Evolutionary conservation across 2,329 filamentous ascomycete genomes (phyloP), one percentile per base, ranked within the genome.

Genomic region (Ophiocordyceps camponoti-saundersi): DNA sequence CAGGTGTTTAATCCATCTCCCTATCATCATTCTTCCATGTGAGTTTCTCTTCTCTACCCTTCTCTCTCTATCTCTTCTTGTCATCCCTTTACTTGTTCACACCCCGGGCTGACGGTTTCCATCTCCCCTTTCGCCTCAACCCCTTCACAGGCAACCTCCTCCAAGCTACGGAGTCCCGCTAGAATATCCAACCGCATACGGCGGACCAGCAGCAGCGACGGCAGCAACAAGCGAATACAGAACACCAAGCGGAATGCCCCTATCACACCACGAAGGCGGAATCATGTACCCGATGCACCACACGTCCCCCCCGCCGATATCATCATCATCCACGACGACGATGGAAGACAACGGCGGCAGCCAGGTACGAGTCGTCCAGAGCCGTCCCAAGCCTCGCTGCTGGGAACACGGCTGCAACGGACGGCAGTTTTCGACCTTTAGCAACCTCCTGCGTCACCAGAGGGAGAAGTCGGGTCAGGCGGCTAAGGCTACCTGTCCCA

Each of bases 321-420:
- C 23, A 26, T 26, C 23, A 26, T 26, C 8, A 26, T 8, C 23
- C 4, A 26, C 23, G 8, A 8, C 23, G 10, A 18, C 36, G 10
- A 10, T 57, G 40, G 51, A 54, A 53, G 54, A 54, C 52, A 61
- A 66, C 51, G 64, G 68, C 51, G 61, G 63, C 36, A 60, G 67
- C 42, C 68, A 78, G 53, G 79, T 85, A 39, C 73, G 84, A 49
- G 77, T 88, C 16, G 72, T 88, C 18, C 82, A 84, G 61, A 80
- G 79, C 55, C 76, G 85, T 53, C 87, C 87, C n/a, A 94, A 94
- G 66, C 88, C 89, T 43, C 87, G 94, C 61, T 95, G 90, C 64
- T 96, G 86, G 85, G 90, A 95, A 50, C 90, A 96, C 59, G 90
- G 89, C 12, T 96, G 90, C 70, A 95, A 95, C 57, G 90, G 90